Percentiles rank a stretch among this genome's conserved stretches.
phyloP scores from a whole-genome alignment of 495 filamentous ascomycete genomes.

The Barbatosphaeria neglecta region DNA sequence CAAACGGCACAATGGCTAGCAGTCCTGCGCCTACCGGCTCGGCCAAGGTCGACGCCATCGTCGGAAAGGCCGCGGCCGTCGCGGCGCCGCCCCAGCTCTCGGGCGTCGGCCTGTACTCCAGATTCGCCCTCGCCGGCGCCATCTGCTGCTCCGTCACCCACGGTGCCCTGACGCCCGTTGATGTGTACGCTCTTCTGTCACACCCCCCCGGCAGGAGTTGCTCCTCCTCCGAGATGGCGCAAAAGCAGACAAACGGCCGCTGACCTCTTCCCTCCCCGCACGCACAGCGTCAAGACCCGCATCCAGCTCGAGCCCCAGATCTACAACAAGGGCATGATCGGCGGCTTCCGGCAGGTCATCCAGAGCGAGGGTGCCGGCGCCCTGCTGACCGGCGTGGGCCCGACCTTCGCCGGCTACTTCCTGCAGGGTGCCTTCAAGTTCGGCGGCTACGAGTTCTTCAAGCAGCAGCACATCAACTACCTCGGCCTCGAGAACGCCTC shows the following conservation, averaged over 20 bases:
- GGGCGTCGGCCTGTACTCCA: slow-evolving; percentile 54
- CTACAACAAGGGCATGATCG: slow-evolving; percentile 84
- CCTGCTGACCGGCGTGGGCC: slow-evolving; percentile 77
- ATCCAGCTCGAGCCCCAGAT: slow-evolving; percentile 85
- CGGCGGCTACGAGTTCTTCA: slow-evolving; percentile 92
- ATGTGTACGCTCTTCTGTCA: slow-evolving; percentile 63
- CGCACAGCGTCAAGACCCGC: slow-evolving; percentile 89
- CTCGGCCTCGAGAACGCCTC: slow-evolving; percentile 68
- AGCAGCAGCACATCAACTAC: slow-evolving; percentile 79
- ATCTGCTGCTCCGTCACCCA: slow-evolving; percentile 93
- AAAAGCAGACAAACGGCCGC: background rate
- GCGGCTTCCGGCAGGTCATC: slow-evolving; percentile 76
- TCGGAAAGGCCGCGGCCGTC: slow-evolving; percentile 17
- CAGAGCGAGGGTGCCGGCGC: slow-evolving; percentile 77
- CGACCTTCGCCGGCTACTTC: slow-evolving; percentile 86
- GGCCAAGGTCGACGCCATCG: slow-evolving; percentile 24
- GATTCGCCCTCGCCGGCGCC: slow-evolving; percentile 88
- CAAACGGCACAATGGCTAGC: slow-evolving; percentile 12
- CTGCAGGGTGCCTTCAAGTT: slow-evolving; percentile 93
- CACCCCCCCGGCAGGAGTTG: too few species aligned
- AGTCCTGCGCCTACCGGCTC: slow-evolving; percentile 11
- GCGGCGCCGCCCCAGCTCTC: slow-evolving; percentile 21
- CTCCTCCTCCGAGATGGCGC: background rate
- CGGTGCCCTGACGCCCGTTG: slow-evolving; percentile 82
- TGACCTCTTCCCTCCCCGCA: slow-evolving; percentile 4